These are phyloP conservation scores for Sporothrix dimorphospora DNA, from an alignment of 2,329 filamentous ascomycete species.

Conservation along the genomic window DNA sequence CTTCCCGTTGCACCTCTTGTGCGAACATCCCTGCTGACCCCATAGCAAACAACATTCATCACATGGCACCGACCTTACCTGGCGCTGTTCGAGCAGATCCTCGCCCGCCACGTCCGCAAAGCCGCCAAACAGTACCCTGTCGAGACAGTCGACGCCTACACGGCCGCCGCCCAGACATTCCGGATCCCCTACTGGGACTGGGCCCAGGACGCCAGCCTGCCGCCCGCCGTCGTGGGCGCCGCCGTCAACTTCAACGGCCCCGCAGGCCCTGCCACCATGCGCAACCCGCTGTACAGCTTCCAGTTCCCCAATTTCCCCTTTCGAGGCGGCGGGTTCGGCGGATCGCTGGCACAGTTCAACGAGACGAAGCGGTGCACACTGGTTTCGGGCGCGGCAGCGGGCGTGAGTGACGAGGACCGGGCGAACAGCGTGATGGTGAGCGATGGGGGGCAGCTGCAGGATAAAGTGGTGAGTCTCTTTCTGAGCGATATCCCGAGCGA, in stretches of 20 bases:
- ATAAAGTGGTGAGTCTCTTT: slow-evolving; percentile 35
- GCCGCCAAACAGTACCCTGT: slow-evolving; percentile 51
- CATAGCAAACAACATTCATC: slow-evolving; percentile 53
- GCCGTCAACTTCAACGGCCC: slow-evolving; percentile 36
- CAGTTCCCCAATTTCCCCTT: slow-evolving; percentile 50
- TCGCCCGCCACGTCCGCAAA: slow-evolving; percentile 50
- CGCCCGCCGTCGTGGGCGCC: slow-evolving; percentile 43
- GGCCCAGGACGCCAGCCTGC: slow-evolving; percentile 49
- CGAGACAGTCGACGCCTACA: slow-evolving; percentile 44
- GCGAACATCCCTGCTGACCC: not conserved
- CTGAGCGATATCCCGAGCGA: not conserved
- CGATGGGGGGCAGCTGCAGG: slow-evolving; percentile 38
- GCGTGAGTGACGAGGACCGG: slow-evolving; percentile 43
- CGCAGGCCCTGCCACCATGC: slow-evolving; percentile 37
- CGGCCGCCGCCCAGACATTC: slow-evolving; percentile 50
- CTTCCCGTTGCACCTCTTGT: not conserved
- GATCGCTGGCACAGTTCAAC: slow-evolving; percentile 38
- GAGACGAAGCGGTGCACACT: slow-evolving; percentile 48
- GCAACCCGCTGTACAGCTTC: slow-evolving; percentile 59
- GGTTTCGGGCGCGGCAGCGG: slow-evolving; percentile 43
- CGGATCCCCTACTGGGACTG: slow-evolving; percentile 61
- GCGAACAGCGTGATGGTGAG: slow-evolving; percentile 34
- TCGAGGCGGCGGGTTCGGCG: slow-evolving; percentile 39
- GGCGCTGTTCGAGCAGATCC: slow-evolving; percentile 59
- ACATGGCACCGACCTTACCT: slow-evolving; percentile 62